Conservation (phyloP, 2,329 filamentous ascomycete species). For the Aspergillus piperis region DNA sequence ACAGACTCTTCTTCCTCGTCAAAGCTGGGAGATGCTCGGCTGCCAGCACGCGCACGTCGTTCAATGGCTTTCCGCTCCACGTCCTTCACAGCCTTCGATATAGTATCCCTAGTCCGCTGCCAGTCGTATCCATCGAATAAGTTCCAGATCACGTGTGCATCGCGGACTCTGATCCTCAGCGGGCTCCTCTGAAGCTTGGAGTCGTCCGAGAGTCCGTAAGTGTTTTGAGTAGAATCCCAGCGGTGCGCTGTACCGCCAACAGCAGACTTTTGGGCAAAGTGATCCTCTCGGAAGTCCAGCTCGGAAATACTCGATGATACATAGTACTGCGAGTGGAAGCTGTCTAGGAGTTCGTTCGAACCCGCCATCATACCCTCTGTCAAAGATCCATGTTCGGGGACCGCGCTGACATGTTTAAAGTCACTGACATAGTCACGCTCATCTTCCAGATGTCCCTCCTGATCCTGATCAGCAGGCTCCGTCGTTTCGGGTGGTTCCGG, state of each 20-base stretch:
- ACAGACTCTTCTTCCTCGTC: constrained; percentile 75
- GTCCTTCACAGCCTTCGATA: constrained; percentile 83
- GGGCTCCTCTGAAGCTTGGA: constrained; percentile 66
- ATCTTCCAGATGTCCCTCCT: constrained; percentile 41
- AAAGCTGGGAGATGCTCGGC: constrained; percentile 56
- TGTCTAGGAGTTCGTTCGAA: constrained; percentile 48
- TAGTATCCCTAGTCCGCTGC: constrained; percentile 80
- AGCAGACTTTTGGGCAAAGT: constrained; percentile 66
- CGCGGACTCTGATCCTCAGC: constrained; percentile 74
- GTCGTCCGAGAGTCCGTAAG: constrained; percentile 67
- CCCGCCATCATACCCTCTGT: constrained; percentile 35
- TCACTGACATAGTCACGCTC: constrained; percentile 57
- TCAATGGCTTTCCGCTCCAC: constrained; percentile 82
- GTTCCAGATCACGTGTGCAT: constrained; percentile 96
- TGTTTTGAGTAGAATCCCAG: constrained; percentile 78
- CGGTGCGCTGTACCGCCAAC: constrained; percentile 69
- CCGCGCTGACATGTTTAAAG: constrained; percentile 52
- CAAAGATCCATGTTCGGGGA: constrained; percentile 31
- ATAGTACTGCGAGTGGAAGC: constrained; percentile 56
- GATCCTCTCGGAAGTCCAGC: constrained; percentile 75
- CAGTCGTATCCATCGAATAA: constrained; percentile 98
- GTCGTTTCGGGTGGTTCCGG: constrained; percentile 44
- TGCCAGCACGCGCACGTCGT: constrained; percentile 61
- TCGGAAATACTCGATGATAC: constrained; percentile 59
- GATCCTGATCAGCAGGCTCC: constrained; percentile 44